phyloP scores from a whole-genome alignment of 2,329 filamentous ascomycete species.

The Arthroderma sp. region DNA sequence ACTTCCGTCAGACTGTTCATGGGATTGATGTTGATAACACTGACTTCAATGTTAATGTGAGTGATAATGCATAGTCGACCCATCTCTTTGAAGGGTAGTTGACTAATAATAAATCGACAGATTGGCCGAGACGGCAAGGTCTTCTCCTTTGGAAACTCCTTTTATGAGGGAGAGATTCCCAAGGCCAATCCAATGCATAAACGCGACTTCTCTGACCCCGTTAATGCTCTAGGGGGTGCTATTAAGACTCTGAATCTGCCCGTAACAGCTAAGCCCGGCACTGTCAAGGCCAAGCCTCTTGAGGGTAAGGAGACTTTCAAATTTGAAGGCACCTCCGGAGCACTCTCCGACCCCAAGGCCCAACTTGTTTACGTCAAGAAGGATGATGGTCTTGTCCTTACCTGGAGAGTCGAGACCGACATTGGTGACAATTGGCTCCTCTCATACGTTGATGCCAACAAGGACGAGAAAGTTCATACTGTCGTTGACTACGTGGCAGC shows the following conservation, averaged over 20 bases:
- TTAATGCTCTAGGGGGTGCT: slow-evolving; percentile 8
- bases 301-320: slow-evolving; percentile 7
- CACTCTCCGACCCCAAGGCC: slow-evolving; percentile 10
- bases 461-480: slow-evolving; percentile 8
- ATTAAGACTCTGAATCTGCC: slow-evolving; percentile 7
- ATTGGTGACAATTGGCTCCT: slow-evolving; percentile 14
- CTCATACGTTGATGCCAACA: slow-evolving; percentile 12
- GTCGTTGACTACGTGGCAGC: slow-evolving; percentile 12
- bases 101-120: background rate
- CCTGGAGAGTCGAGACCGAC: slow-evolving; percentile 13
- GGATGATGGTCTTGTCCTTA: slow-evolving; percentile 9
- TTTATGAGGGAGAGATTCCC: slow-evolving; percentile 10
- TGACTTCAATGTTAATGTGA: slow-evolving; percentile 14
- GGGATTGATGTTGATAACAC: slow-evolving; percentile 12
- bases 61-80: background rate
- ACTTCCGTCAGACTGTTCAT: slow-evolving; percentile 12
- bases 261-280: slow-evolving; percentile 2
- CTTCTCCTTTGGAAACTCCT: slow-evolving; percentile 12
- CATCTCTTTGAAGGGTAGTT: too few species aligned
- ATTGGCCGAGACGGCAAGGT: slow-evolving; percentile 11
- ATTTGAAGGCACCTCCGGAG: slow-evolving; percentile 12
- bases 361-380: slow-evolving; percentile 11
- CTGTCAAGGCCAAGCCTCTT: slow-evolving; percentile 6
- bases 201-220: slow-evolving; percentile 10
- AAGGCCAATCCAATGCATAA: slow-evolving; percentile 9